Percentiles rank a stretch among this genome's conserved stretches.
Conservation (phyloP, 306 rosid species). For the Prunus padus region DNA sequence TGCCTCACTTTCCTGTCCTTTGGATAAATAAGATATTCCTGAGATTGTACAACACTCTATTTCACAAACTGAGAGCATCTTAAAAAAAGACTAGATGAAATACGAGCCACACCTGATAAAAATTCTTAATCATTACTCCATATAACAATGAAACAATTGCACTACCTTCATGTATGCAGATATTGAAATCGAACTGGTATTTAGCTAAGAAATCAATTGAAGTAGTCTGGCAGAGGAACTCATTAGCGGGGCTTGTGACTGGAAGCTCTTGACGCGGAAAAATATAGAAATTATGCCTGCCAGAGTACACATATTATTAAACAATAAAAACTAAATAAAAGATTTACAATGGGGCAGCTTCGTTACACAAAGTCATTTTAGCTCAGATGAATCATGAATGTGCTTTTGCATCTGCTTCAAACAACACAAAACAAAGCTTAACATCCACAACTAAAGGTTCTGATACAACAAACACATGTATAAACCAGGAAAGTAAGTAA, state of each 20-base stretch:
- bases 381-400: not conserved
- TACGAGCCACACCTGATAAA: not conserved
- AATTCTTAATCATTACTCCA: not conserved
- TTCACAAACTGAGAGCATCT: conserved; percentile 44
- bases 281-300: conserved; percentile 84
- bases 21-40: conserved; percentile 98
- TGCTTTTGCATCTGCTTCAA: not conserved
- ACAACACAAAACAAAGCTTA: not conserved
- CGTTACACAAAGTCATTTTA: not conserved
- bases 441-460: not conserved
- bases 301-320: conserved; percentile 10
- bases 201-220: conserved; percentile 88
- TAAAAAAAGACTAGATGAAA: not conserved
- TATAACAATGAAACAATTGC: not conserved
- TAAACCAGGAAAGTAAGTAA: not conserved
- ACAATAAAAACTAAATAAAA: not conserved
- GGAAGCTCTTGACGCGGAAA: conserved; percentile 79
- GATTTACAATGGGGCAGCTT: not conserved
- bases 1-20: conserved; percentile 78
- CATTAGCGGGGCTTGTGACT: conserved; percentile 47
- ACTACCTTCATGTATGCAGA: conserved; percentile 79
- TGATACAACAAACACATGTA: not conserved
- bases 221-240: conserved; percentile 87
- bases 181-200: conserved; percentile 89
- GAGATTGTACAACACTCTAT: conserved; percentile 62